Conservation (phyloP, 2,329 filamentous ascomycete species). For the Cytospora mali region DNA sequence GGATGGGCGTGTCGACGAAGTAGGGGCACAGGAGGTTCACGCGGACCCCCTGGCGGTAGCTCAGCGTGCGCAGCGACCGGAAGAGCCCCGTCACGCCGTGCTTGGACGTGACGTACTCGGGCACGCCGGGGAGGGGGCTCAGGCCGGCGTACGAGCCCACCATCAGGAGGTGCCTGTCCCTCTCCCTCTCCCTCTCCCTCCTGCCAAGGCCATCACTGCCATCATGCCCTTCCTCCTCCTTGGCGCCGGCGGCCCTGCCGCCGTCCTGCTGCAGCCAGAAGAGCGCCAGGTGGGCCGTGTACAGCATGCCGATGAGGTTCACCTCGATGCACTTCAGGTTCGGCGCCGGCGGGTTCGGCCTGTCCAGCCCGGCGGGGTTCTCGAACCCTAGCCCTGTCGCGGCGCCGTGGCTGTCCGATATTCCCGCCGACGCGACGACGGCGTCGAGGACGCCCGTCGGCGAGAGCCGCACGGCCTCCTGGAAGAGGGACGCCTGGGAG, state of each 20-base stretch:
- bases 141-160: constrained; percentile 64
- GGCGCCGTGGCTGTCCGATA: constrained; percentile 46
- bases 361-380: constrained; percentile 44
- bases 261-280: constrained; percentile 57
- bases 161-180: constrained; percentile 64
- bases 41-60: constrained; percentile 55
- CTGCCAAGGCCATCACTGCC: too few species aligned
- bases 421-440: constrained; percentile 69
- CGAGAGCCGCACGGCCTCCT: constrained; percentile 56
- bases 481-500: constrained; percentile 66
- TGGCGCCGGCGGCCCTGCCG: constrained; percentile 36
- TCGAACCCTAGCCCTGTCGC: constrained; percentile 46
- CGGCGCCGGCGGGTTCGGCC: constrained; percentile 49
- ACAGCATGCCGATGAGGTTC: constrained; percentile 65
- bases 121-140: constrained; percentile 45
- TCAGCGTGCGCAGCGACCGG: constrained; percentile 56
- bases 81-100: constrained; percentile 69
- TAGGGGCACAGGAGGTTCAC: constrained; percentile 70
- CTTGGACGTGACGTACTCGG: constrained; percentile 64
- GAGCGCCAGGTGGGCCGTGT: constrained; percentile 66
- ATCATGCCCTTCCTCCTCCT: constrained; percentile 35
- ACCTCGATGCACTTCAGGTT: constrained; percentile 59
- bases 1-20: constrained; percentile 65
- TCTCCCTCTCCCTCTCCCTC: constrained; percentile 22
- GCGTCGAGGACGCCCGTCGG: constrained; percentile 59